phyloP scores from a whole-genome alignment of 805 yeast genomes.

The Yarrowia keelungensis region DNA sequence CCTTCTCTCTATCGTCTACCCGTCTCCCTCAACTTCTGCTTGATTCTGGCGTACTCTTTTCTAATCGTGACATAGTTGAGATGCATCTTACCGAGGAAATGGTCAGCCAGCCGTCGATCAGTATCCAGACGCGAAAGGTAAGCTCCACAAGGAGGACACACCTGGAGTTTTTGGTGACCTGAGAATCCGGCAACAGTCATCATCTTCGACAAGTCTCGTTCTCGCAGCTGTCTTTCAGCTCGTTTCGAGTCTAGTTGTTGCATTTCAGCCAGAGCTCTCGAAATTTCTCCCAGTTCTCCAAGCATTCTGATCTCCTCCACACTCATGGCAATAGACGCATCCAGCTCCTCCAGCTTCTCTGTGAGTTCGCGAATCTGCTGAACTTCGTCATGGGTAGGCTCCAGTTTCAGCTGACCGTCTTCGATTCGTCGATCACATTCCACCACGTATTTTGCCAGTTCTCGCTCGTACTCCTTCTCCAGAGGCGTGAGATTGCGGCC shows the following conservation, averaged over 20 bases:
- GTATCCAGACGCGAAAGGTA: conserved; percentile 83
- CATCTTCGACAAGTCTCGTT: conserved; percentile 63
- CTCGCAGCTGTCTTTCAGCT: conserved; percentile 59
- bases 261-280: conserved; percentile 54
- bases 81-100: conserved; percentile 87
- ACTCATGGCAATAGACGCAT: conserved; percentile 68
- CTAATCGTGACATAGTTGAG: conserved; percentile 82
- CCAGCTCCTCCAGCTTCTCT: conserved; percentile 52
- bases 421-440: conserved; percentile 73
- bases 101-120: conserved; percentile 87
- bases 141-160: conserved; percentile 89
- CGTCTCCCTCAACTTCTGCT: conserved; percentile 40
- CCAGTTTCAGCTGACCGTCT: conserved; percentile 67
- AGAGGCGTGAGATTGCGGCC: conserved; percentile 57
- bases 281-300: conserved; percentile 57
- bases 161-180: conserved; percentile 89
- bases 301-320: conserved; percentile 68
- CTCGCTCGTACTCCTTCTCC: conserved; percentile 56
- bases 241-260: conserved; percentile 56
- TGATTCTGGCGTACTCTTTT: conserved; percentile 42
- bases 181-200: conserved; percentile 73
- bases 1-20: not conserved
- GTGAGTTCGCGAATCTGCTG: conserved; percentile 52
- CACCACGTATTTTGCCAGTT: conserved; percentile 61
- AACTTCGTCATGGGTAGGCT: conserved; percentile 77